Evolutionary conservation across 768 basidiomycete genomes (phyloP), one percentile per base, ranked within the genome.

Genomic region (Kwoniella europaea): DNA sequence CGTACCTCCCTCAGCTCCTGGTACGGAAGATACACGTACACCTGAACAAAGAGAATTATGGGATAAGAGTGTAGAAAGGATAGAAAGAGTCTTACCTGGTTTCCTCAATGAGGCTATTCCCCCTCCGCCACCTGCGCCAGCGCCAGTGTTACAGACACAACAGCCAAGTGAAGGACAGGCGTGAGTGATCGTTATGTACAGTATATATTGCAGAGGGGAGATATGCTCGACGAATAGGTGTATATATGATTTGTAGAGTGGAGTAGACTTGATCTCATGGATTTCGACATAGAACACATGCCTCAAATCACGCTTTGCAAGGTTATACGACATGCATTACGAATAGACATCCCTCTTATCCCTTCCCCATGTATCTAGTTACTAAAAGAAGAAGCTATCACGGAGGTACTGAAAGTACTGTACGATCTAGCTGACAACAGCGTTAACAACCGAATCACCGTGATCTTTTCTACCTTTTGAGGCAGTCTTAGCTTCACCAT

Each of bases 1-100:
- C 18, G 87, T 92, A 4, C 92, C 92, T 3, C 90, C 88, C 0
- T 66, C 78, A 22, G 41, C 68, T 1, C 43, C 50, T 18, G 65
- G 43, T 6, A 57, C 22, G 1, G 46, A 53, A 20, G 79, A 82
- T 53, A 63, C 58, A 3, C 16, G 78, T 43, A 72, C 79, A 15
- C 59, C 73, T 6, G 74, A 53, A 63, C 84, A 82, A 50, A 81
- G 70, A 65, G 77, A 76, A 13, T 84, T 98, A 43, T 99, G 95
- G 95, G 87, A 87, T 13, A 88, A 90, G 27, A 95, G 94, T 2
- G 89, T 91, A 68, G 91, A 93, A 74, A 87, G 93, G 71, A 89
- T 98, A 77, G 94, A 96, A 75, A 88, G 90, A 52, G 94, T 98
- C 86, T 85, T 98, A 67, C 96, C 96, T 16, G 92, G 93, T 20